phyloP scores from a whole-genome alignment of 2,329 filamentous ascomycete genomes.

The Thielaviopsis punctulata region DNA sequence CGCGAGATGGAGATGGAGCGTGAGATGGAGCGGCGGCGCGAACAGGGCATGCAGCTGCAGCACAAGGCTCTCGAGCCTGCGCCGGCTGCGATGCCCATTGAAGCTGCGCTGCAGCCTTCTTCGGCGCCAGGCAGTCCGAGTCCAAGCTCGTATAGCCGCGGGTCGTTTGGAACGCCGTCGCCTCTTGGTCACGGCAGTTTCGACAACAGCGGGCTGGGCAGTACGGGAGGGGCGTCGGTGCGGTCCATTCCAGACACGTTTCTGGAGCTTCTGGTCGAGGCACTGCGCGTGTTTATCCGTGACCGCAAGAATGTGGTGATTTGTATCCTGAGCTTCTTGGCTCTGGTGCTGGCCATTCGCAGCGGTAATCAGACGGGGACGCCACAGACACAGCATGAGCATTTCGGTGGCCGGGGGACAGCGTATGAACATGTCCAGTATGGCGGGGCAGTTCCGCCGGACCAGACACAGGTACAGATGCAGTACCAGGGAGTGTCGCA shows the following conservation, averaged over 20 bases:
- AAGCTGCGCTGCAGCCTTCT: slow-evolving; percentile 7
- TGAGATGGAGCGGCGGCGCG: slow-evolving; percentile 1
- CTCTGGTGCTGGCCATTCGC: slow-evolving; percentile 31
- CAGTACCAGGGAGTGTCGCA: slow-evolving; percentile 10
- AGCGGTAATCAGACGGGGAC: slow-evolving; percentile 16
- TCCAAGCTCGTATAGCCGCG: neutral
- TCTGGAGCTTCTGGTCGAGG: slow-evolving; percentile 35
- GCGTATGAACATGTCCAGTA: neutral
- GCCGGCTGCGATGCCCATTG: slow-evolving; percentile 11
- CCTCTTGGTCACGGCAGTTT: slow-evolving; percentile 13
- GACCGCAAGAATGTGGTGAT: slow-evolving; percentile 46
- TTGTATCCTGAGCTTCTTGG: slow-evolving; percentile 33
- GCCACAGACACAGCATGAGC: slow-evolving; percentile 10
- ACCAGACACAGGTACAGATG: slow-evolving; percentile 19
- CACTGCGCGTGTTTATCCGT: slow-evolving; percentile 33
- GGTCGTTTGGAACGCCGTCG: neutral
- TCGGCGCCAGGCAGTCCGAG: neutral
- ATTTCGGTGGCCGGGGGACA: neutral
- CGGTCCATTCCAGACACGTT: slow-evolving; percentile 26
- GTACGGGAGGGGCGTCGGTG: neutral
- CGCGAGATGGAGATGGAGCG: neutral
- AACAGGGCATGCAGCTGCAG: slow-evolving; percentile 4
- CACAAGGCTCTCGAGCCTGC: slow-evolving; percentile 9
- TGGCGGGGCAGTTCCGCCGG: neutral
- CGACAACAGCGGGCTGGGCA: slow-evolving; percentile 16